Percentiles rank a stretch among this genome's conserved stretches.
These are phyloP conservation scores for Moesziomyces sp. DNA, from an alignment of 1,284 basidiomycete genomes.

Conservation along the genomic window DNA sequence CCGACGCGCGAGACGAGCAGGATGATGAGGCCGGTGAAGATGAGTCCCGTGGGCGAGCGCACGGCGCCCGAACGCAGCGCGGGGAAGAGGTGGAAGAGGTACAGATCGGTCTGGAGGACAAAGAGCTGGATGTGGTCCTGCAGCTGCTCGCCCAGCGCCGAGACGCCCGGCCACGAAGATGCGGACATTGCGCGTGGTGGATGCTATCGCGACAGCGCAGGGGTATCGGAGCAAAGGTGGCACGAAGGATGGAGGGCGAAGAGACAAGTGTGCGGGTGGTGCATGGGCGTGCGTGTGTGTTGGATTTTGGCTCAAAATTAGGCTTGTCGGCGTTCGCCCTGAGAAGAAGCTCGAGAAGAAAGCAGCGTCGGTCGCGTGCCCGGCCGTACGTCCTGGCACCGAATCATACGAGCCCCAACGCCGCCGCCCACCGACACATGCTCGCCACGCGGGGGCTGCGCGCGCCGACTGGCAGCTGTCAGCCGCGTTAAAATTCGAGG, in stretches of 20 bases:
- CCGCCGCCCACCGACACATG: background rate
- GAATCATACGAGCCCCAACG: background rate
- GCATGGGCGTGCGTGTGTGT: too few species aligned
- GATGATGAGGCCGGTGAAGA: conserved; percentile 36
- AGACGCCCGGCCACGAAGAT: background rate
- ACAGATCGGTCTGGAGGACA: conserved; percentile 36
- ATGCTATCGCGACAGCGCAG: background rate
- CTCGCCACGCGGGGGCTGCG: background rate
- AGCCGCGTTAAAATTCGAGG: background rate
- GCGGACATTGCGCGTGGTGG: background rate
- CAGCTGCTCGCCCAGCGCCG: conserved; percentile 8
- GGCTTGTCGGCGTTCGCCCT: too few species aligned
- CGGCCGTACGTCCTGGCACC: too few species aligned
- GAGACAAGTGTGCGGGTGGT: too few species aligned
- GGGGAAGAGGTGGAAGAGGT: conserved; percentile 33
- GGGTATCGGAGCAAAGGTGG: background rate
- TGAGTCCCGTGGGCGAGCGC: conserved; percentile 30
- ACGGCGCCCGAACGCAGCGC: conserved; percentile 17
- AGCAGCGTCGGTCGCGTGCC: too few species aligned
- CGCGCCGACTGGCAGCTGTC: background rate
- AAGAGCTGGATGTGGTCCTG: conserved; percentile 26
- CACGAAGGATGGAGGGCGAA: too few species aligned
- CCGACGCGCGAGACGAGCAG: conserved; percentile 24
- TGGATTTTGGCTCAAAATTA: too few species aligned
- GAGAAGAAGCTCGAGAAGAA: too few species aligned